Conservation (phyloP, 352 stramenopile species). For the Globisporangium alternatum region DNA sequence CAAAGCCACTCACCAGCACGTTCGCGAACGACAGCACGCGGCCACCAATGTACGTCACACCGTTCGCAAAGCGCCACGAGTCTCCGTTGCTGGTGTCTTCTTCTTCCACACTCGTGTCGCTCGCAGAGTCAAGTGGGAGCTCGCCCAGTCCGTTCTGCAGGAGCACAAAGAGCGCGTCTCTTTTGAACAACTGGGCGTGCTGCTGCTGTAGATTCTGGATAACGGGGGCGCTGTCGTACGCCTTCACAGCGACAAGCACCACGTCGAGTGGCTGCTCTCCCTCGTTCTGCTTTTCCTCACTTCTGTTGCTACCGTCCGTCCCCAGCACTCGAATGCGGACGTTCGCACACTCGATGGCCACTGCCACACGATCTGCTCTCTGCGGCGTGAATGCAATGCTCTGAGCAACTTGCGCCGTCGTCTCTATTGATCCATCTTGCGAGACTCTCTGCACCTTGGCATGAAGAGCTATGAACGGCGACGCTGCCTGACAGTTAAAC, state of each 20-base stretch:
- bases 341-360: constrained; percentile 11
- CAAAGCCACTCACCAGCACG: constrained; percentile 49
- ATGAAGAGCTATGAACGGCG: constrained; percentile 13
- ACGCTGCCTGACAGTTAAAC: background rate
- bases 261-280: constrained; percentile 39
- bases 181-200: constrained; percentile 31
- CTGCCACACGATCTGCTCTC: background rate
- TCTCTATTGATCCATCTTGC: background rate
- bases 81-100: background rate
- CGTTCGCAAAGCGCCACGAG: constrained; percentile 46
- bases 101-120: background rate
- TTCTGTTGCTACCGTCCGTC: background rate
- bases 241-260: constrained; percentile 65
- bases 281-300: background rate
- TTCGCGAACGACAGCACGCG: constrained; percentile 33
- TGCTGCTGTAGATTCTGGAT: constrained; percentile 34
- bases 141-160: constrained; percentile 69
- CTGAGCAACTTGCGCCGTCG: background rate
- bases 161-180: constrained; percentile 53
- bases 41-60: constrained; percentile 68
- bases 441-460: constrained; percentile 7
- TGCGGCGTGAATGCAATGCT: background rate
- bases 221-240: constrained; percentile 47
- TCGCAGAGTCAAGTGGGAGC: constrained; percentile 16
- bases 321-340: constrained; percentile 39